Evolutionary conservation across 176 grass and related monocot genomes (phyloP).

Genomic region (Oryza brachyantha): DNA sequence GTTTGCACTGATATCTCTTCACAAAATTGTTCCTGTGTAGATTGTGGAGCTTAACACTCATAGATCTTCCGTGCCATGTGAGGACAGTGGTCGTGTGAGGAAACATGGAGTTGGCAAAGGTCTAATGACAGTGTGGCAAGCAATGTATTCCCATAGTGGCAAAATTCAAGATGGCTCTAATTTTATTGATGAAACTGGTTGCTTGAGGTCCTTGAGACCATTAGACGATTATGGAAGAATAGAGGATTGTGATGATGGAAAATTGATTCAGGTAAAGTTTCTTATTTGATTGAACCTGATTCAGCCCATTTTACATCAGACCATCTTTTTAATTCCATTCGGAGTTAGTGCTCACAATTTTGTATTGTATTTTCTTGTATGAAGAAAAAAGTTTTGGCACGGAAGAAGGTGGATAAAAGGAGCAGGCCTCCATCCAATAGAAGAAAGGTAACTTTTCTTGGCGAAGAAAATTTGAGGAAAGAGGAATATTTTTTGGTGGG

Average conservation of each 20-base stretch:
- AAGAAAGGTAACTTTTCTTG: slow-evolving; percentile 59
- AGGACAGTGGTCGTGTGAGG: slow-evolving; percentile 42
- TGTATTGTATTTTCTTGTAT: slow-evolving; percentile 23
- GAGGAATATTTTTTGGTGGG: too few species aligned
- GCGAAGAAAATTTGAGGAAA: not conserved
- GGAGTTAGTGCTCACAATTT: slow-evolving; percentile 17
- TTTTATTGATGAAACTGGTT: slow-evolving; percentile 61
- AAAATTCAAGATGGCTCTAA: slow-evolving; percentile 47
- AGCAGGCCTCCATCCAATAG: slow-evolving; percentile 39
- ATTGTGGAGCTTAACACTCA: slow-evolving; percentile 22
- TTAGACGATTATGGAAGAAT: slow-evolving; percentile 31
- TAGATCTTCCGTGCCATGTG: not conserved
- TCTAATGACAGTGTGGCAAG: slow-evolving; percentile 92
- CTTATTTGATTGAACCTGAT: slow-evolving; percentile 29
- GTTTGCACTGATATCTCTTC: not conserved
- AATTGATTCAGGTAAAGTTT: slow-evolving; percentile 38
- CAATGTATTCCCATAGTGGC: slow-evolving; percentile 57
- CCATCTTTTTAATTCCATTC: not conserved
- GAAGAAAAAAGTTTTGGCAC: slow-evolving; percentile 50
- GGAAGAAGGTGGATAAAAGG: slow-evolving; percentile 59
- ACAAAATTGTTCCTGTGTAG: slow-evolving; percentile 33
- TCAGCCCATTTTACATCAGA: not conserved
- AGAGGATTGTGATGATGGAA: slow-evolving; percentile 29
- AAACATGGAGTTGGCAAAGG: slow-evolving; percentile 98
- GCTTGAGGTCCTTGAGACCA: slow-evolving; percentile 57